These are phyloP conservation scores for Aureobasidium mangrovei DNA, from an alignment of 2,329 filamentous ascomycete genomes.

Conservation along the genomic window DNA sequence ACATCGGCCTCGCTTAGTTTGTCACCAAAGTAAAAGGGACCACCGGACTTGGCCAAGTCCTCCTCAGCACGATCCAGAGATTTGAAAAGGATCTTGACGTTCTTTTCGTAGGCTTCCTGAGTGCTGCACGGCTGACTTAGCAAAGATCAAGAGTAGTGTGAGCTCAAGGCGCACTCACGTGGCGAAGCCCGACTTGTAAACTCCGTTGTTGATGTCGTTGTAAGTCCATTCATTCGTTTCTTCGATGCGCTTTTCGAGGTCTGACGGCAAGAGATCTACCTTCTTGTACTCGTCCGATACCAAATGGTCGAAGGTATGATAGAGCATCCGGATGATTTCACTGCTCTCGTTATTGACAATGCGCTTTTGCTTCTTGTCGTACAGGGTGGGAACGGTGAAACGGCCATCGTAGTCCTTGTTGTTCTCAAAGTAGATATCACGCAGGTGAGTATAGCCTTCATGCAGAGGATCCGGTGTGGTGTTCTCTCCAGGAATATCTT, in stretches of 20 bases:
- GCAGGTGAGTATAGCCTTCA: conserved; percentile 60
- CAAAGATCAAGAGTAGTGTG: background rate
- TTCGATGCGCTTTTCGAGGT: conserved; percentile 38
- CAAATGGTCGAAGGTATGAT: conserved; percentile 60
- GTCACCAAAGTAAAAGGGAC: conserved; percentile 41
- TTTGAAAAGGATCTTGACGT: conserved; percentile 38
- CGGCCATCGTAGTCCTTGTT: conserved; percentile 65
- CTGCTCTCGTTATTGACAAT: conserved; percentile 86
- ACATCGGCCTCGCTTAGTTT: conserved; percentile 42
- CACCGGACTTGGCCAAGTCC: conserved; percentile 32
- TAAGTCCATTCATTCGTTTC: conserved; percentile 45
- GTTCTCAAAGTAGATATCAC: conserved; percentile 69
- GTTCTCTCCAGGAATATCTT: conserved; percentile 47
- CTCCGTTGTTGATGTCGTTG: conserved; percentile 29
- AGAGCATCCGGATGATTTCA: conserved; percentile 83
- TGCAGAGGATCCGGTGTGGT: conserved; percentile 56
- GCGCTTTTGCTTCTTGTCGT: conserved; percentile 51
- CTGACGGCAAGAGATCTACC: conserved; percentile 38
- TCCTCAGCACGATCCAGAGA: conserved; percentile 41
- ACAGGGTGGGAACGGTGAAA: conserved; percentile 78
- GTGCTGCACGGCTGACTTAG: conserved; percentile 24
- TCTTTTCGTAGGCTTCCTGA: conserved; percentile 42
- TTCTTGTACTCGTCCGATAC: conserved; percentile 33
- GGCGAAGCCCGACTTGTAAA: conserved; percentile 46
- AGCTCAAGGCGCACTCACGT: conserved; percentile 23